These are phyloP conservation scores for Lathyrus oleraceus DNA, from an alignment of 306 rosid genomes.

Conservation along the genomic window DNA sequence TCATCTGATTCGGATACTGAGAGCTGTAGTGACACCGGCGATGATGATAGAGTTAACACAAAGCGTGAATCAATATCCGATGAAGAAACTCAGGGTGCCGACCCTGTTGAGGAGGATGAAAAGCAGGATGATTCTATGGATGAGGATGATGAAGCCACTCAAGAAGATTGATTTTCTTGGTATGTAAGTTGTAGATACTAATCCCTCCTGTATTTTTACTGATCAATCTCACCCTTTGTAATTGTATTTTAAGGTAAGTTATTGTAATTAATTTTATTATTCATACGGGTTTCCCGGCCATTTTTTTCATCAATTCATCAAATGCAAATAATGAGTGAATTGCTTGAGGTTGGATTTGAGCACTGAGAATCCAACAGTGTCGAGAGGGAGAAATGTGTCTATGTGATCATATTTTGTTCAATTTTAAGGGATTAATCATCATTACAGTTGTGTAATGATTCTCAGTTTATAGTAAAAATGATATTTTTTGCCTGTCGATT, in stretches of 20 bases:
- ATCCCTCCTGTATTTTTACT: conserved; percentile 23
- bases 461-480: neutral
- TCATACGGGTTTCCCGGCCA: conserved; percentile 5
- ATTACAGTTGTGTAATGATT: neutral
- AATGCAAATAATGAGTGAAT: neutral
- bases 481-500: neutral
- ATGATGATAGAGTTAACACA: conserved; percentile 32
- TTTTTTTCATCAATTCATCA: conserved; percentile 3
- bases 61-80: conserved; percentile 57
- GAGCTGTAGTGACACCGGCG: conserved; percentile 48
- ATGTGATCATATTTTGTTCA: neutral
- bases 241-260: conserved; percentile 21
- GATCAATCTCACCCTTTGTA: neutral
- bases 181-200: conserved; percentile 31
- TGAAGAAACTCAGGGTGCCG: conserved; percentile 65
- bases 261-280: conserved; percentile 17
- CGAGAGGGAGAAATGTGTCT: neutral
- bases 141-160: conserved; percentile 65
- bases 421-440: neutral
- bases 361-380: neutral
- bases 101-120: conserved; percentile 45
- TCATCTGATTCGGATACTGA: conserved; percentile 59
- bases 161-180: conserved; percentile 59
- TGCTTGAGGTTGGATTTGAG: neutral
- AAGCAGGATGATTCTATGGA: conserved; percentile 62